Percentiles rank a stretch among this genome's conserved stretches.
These are phyloP conservation scores for Pythium oligandrum DNA, from an alignment of 352 stramenopile genomes.

Conservation along the genomic window DNA sequence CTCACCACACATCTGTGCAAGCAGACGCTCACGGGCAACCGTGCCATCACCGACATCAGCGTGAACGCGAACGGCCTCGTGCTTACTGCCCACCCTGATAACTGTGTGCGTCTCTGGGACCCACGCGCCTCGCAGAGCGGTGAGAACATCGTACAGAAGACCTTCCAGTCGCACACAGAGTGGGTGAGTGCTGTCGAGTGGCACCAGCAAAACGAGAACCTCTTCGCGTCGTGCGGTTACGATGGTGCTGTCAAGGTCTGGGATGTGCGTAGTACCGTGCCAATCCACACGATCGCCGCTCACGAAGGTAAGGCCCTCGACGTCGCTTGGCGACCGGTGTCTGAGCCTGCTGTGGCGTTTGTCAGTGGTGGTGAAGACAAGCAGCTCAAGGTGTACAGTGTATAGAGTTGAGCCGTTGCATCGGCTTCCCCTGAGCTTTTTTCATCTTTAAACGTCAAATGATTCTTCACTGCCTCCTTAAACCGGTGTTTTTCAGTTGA, in stretches of 20 bases:
- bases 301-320: constrained; percentile 73
- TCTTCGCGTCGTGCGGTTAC: constrained; percentile 76
- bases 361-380: constrained; percentile 82
- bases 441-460: too few species aligned
- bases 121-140: constrained; percentile 58
- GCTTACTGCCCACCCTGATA: constrained; percentile 75
- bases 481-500: too few species aligned
- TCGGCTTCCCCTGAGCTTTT: not conserved
- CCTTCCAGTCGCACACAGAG: constrained; percentile 80
- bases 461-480: too few species aligned
- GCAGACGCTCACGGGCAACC: constrained; percentile 72
- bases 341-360: constrained; percentile 37
- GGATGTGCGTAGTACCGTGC: constrained; percentile 69
- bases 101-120: constrained; percentile 81
- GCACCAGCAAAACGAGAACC: constrained; percentile 46
- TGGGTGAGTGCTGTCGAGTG: constrained; percentile 79
- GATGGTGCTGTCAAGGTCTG: constrained; percentile 80
- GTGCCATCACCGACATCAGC: constrained; percentile 68
- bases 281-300: constrained; percentile 67
- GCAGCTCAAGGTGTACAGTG: constrained; percentile 83
- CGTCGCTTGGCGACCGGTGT: constrained; percentile 49
- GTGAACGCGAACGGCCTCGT: constrained; percentile 58
- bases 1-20: constrained; percentile 62
- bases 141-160: constrained; percentile 71
- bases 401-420: constrained; percentile 32